Evolutionary conservation across 2,329 filamentous ascomycete species (phyloP).

Genomic region (Cercospora janseana): DNA sequence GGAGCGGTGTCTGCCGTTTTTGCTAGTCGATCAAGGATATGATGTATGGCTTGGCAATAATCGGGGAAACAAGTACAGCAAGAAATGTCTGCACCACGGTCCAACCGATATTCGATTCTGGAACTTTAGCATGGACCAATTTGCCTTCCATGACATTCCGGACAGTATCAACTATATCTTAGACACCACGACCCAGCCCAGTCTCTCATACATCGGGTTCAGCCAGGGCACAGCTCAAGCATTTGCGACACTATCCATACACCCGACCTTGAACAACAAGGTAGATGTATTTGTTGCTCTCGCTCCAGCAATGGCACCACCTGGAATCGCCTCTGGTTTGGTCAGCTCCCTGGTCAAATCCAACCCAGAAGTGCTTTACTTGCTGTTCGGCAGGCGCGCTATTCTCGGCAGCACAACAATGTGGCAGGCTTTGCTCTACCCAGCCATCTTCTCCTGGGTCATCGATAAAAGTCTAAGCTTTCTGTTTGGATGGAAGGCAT

Average conservation of each 20-base stretch:
- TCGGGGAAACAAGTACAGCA: slow-evolving; percentile 97
- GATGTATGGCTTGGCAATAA: slow-evolving; percentile 99
- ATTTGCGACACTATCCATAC: slow-evolving; percentile 88
- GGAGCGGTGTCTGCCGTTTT: slow-evolving; percentile 81
- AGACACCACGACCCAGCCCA: slow-evolving; percentile 74
- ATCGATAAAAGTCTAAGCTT: slow-evolving; percentile 81
- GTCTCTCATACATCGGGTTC: slow-evolving; percentile 93
- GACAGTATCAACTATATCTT: slow-evolving; percentile 92
- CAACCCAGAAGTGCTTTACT: slow-evolving; percentile 85
- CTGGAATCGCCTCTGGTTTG: slow-evolving; percentile 82
- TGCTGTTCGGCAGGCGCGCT: slow-evolving; percentile 86
- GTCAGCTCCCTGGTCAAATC: slow-evolving; percentile 92
- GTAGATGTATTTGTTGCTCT: slow-evolving; percentile 95
- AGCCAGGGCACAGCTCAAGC: slow-evolving; percentile 96
- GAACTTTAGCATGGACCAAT: slow-evolving; percentile 98
- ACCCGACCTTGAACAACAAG: slow-evolving; percentile 86
- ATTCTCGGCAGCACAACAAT: slow-evolving; percentile 92
- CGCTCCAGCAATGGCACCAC: slow-evolving; percentile 93
- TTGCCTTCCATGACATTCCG: slow-evolving; percentile 95
- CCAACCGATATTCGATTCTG: slow-evolving; percentile 79
- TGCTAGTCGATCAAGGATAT: slow-evolving; percentile 84
- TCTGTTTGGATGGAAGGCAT: slow-evolving; percentile 84
- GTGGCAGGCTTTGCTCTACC: slow-evolving; percentile 96
- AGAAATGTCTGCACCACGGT: slow-evolving; percentile 77
- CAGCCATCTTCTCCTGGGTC: slow-evolving; percentile 82